Evolutionary conservation across 768 basidiomycete genomes (phyloP).

Genomic region (Cytidiella melzeri): DNA sequence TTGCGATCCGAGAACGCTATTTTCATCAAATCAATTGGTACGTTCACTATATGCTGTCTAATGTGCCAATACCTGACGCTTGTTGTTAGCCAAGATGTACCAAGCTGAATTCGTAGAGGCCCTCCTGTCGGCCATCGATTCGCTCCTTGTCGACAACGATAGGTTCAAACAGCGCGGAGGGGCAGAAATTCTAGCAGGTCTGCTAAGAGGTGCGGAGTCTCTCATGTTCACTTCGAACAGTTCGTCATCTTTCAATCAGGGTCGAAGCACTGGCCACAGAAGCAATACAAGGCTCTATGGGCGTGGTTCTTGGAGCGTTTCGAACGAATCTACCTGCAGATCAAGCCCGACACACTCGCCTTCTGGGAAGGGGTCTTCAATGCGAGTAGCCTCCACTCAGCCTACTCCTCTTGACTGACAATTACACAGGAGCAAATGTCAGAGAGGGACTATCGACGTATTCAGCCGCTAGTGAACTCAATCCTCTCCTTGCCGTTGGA

Average conservation of each 20-base stretch:
- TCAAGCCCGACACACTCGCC: slow-evolving; percentile 78
- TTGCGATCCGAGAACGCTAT: slow-evolving; percentile 47
- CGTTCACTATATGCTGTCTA: slow-evolving; percentile 14
- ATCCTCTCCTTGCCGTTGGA: slow-evolving; percentile 72
- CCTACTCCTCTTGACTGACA: background rate
- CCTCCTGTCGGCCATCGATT: slow-evolving; percentile 51
- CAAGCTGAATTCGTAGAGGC: slow-evolving; percentile 45
- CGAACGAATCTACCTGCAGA: slow-evolving; percentile 58
- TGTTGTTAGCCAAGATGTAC: slow-evolving; percentile 58
- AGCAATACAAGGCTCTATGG: slow-evolving; percentile 55
- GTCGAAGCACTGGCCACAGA: slow-evolving; percentile 77
- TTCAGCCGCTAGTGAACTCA: slow-evolving; percentile 68
- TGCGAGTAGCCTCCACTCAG: slow-evolving; percentile 28
- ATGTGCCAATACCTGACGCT: slow-evolving; percentile 3
- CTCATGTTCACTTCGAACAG: background rate
- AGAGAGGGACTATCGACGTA: slow-evolving; percentile 77
- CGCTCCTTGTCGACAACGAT: slow-evolving; percentile 56
- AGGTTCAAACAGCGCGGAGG: slow-evolving; percentile 85
- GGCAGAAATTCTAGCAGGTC: slow-evolving; percentile 65
- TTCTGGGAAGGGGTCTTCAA: slow-evolving; percentile 70
- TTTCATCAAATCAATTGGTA: slow-evolving; percentile 46
- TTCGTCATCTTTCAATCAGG: slow-evolving; percentile 46
- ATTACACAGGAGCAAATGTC: slow-evolving; percentile 37
- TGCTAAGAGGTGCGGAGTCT: slow-evolving; percentile 55
- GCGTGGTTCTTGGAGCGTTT: slow-evolving; percentile 61